These are phyloP conservation scores for Gossypium lobatum DNA, from an alignment of 441 rosid genomes.

Conservation along the genomic window DNA sequence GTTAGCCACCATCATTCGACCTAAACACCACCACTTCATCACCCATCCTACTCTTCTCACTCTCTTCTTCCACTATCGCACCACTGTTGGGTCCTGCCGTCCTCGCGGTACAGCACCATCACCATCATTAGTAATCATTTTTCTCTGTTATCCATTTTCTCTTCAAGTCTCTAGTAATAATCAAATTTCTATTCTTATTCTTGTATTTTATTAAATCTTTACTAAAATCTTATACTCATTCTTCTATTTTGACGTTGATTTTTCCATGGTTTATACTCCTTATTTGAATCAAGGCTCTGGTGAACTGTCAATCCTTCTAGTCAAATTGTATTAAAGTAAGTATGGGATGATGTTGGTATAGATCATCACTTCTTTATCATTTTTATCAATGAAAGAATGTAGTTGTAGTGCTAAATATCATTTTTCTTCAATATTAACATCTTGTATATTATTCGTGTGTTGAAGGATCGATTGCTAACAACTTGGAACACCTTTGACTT, in stretches of 20 bases:
- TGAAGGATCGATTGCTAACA: not conserved
- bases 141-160: not conserved
- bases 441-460: not conserved
- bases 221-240: not conserved
- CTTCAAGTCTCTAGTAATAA: not conserved
- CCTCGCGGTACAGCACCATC: no score
- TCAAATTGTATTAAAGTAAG: no score
- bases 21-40: not conserved
- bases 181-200: not conserved
- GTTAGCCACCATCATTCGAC: not conserved
- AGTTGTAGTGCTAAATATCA: not conserved
- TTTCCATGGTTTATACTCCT: not conserved
- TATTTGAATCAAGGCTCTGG: not conserved
- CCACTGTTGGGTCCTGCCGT: no score
- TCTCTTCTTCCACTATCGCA: not conserved
- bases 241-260: not conserved
- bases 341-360: not conserved
- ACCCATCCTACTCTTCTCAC: not conserved
- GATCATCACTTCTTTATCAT: not conserved
- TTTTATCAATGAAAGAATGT: not conserved
- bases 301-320: not conserved
- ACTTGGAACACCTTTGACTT: not conserved
- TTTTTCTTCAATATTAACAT: not conserved
- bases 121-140: not conserved
- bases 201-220: not conserved